A percentile compares a stretch with the other conserved stretches of the same genome.
These are phyloP conservation scores for Saururus chinensis DNA, from an alignment of 164 flowering plant species.

Conservation along the genomic window DNA sequence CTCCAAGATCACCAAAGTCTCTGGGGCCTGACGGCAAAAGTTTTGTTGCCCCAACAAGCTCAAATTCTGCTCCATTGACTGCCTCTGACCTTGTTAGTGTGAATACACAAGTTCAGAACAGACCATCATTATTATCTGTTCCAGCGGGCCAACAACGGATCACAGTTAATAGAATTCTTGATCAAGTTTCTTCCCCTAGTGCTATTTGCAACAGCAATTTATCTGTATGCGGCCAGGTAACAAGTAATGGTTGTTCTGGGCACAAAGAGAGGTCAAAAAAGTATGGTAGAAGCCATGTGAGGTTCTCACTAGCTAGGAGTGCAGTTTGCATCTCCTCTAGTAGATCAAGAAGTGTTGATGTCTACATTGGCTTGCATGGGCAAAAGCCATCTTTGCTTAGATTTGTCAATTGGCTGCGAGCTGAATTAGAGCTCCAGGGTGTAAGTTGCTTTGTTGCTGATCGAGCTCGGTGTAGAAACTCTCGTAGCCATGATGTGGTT, in stretches of 20 bases:
- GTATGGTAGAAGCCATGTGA: conserved; percentile 25
- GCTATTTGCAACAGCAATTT: conserved; percentile 27
- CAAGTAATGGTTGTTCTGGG: conserved; percentile 23
- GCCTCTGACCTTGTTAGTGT: conserved; percentile 15
- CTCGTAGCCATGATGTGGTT: conserved; percentile 53
- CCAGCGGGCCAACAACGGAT: conserved; percentile 22
- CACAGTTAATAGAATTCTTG: conserved; percentile 5
- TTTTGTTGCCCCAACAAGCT: conserved; percentile 23
- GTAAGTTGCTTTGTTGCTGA: conserved; percentile 79
- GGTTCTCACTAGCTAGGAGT: conserved; percentile 24
- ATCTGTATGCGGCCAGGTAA: conserved; percentile 26
- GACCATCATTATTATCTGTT: conserved; percentile 17
- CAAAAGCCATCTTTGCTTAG: conserved; percentile 62
- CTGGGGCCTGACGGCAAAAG: conserved; percentile 31
- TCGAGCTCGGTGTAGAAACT: conserved; percentile 60
- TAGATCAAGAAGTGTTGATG: conserved; percentile 68
- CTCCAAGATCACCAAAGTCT: conserved; percentile 64
- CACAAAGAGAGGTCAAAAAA: conserved; percentile 33
- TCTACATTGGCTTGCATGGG: conserved; percentile 84
- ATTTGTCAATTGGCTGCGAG: conserved; percentile 80
- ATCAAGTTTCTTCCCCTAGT: conserved; percentile 37
- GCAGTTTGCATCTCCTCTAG: conserved; percentile 37
- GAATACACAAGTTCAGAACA: conserved; percentile 19
- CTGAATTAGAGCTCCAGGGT: conserved; percentile 85
- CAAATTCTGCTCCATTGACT: conserved; percentile 14